Evolutionary conservation across 1,284 basidiomycete species (phyloP), one percentile per base, ranked within the genome.

Genomic region (Abortiporus biennis): DNA sequence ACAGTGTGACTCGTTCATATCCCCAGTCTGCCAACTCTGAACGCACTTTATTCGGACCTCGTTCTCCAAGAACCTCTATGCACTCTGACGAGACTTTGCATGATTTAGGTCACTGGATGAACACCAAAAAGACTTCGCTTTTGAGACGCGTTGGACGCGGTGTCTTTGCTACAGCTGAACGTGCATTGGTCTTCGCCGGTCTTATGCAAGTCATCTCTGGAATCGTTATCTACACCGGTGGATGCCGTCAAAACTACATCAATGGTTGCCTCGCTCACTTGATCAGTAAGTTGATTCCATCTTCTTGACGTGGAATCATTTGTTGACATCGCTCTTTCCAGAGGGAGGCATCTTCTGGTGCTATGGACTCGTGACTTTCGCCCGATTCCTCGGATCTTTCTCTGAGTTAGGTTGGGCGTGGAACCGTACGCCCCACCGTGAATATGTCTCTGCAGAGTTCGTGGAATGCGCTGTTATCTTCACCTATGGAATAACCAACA

Each of bases 391-490:
- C 40, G 95, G 95, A 17, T 80, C 90, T 0, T 94, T 86, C 60
- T 78, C 91, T 9, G 83, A 92, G 45, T 65, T 83, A 30, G 94
- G 94, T 1, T 98, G 94, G 94, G 90, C 95, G 5, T 98, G 95
- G 95, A 97, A 98, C 62, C 68, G 74, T 27, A 65, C 78, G 0
- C 80, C 78, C 1, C 58, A 58, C 6, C 65, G 66, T 5, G 64
- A 63, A 44, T 66, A 70, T 36, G 72, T 78, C 8, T 80, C 84
- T 2, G 93, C 88, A 4, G 94, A 98, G 64, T 88, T 92, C 52
- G 74, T 92, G 50, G 94, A 98, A 64, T 92, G 83, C 4, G 58
- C 75, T 6, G 78, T 95, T 47, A 93, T 97, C 55, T 95, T 95
- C 65, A 33, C 81, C 1, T 97, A 98, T 59, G 95, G 94, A 13